A percentile compares a stretch with the other conserved stretches of the same genome.
These are phyloP conservation scores for Penicillium taxi DNA, from an alignment of 495 filamentous ascomycete genomes.

Conservation along the genomic window DNA sequence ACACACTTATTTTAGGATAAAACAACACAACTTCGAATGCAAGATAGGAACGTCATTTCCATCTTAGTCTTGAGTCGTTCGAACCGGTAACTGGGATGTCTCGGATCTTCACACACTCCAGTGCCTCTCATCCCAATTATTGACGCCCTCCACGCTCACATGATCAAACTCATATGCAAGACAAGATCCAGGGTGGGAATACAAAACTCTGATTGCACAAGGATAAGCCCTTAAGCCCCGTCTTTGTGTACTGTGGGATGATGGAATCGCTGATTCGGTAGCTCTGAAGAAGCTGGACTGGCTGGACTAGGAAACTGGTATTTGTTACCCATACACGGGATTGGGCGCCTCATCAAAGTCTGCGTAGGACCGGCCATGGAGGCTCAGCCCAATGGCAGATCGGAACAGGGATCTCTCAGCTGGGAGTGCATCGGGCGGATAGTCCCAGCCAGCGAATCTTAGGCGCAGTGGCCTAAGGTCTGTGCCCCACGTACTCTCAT, in stretches of 20 bases:
- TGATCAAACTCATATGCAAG: constrained; percentile 26
- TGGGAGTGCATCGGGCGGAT: constrained; percentile 13
- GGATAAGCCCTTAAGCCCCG: constrained; percentile 5
- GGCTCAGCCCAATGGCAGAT: constrained; percentile 26
- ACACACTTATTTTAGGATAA: background rate
- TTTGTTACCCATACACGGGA: background rate
- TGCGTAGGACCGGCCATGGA: constrained; percentile 13
- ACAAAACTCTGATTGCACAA: constrained; percentile 11
- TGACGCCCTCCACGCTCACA: constrained; percentile 17
- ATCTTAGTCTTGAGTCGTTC: too few relatives aligned
- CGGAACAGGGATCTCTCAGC: constrained; percentile 27
- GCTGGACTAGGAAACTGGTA: constrained; percentile 3
- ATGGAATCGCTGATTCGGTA: constrained; percentile 14
- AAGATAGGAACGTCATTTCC: too few relatives aligned
- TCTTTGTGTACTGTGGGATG: constrained; percentile 16
- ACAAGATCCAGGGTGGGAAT: constrained; percentile 15
- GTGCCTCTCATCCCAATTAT: too few relatives aligned
- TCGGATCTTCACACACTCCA: too few relatives aligned
- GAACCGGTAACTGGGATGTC: too few relatives aligned
- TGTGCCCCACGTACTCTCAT: constrained; percentile 24
- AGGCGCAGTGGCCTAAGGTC: constrained; percentile 20
- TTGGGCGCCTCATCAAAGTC: constrained; percentile 19
- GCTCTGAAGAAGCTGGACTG: constrained; percentile 12
- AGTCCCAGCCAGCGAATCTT: constrained; percentile 17
- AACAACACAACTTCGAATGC: too few relatives aligned